Evolutionary conservation across 1,284 basidiomycete genomes (phyloP), one percentile per base, ranked within the genome.

Genomic region (Schizophyllum amplum): DNA sequence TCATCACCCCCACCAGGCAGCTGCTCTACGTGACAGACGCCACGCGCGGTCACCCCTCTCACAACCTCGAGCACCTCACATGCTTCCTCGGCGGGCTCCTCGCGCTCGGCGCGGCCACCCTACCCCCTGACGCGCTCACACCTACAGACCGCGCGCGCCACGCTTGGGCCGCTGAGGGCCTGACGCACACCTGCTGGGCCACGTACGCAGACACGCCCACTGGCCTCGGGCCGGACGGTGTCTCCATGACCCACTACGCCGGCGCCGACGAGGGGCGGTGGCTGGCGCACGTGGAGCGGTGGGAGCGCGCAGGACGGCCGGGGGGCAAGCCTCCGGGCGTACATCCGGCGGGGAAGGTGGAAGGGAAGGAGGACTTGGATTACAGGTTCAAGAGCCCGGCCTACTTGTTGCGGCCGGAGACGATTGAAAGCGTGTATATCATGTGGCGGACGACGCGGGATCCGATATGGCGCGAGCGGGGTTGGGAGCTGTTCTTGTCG

Each of bases 81-180:
- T 91, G 88, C 68, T 90, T 87, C 74, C 76, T 89, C 50, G 83
- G 86, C 0, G 88, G 85, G 5, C 65, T 89, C 21, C 75, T 91
- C 58, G 84, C 86, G 0, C 77, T 91, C 20, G 89, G 88, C 53
- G 83, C 73, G 0, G 73, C 88, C 25, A 70, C 78, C 51, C 65
- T 75, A n/a, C 59, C 69, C 0, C 51, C 59, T 0, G 51, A 76
- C 64, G 59, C 76, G 60, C 17, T 42, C 33, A 42, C 33, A 9
- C 33, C 33, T 17, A 9, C 3, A 2, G 33, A 42, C 7, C 60
- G 70, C 66, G 68, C 77, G 50, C 61, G 62, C 7, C 81, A 83
- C 62, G 61, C 71, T 52, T 84, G 80, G 83, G 86, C 83, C 0
- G 86, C 86, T 2, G 72, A 80, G 61, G 86, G 84, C 1, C 72